Percentiles rank a stretch among this genome's conserved stretches.
Conservation (phyloP, 1,284 basidiomycete species). For the Ustilago sp. region DNA sequence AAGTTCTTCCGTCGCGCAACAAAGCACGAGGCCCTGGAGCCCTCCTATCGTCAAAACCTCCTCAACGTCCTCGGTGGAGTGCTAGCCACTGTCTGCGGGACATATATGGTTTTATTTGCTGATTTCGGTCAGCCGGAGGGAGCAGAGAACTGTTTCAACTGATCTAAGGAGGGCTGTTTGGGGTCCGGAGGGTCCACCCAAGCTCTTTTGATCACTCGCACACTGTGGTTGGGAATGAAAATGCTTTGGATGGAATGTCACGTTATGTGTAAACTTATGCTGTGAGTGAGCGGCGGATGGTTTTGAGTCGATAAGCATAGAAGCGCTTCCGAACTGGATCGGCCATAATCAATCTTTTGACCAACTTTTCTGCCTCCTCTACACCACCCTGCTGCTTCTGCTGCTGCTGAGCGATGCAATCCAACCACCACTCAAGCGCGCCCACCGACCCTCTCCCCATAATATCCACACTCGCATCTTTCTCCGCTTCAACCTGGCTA, state of each 20-base stretch:
- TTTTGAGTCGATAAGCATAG: constrained; percentile 45
- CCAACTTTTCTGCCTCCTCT: constrained; percentile 26
- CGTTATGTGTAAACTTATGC: not conserved
- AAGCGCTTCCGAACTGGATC: constrained; percentile 52
- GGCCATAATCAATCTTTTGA: constrained; percentile 37
- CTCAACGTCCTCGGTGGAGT: constrained; percentile 35
- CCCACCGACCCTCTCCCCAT: constrained; percentile 29
- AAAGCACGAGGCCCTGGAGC: constrained; percentile 27
- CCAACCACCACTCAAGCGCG: constrained; percentile 64
- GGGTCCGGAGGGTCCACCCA: constrained; percentile 30
- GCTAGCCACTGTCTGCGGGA: constrained; percentile 7
- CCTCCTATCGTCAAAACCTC: constrained; percentile 16
- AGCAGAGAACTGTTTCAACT: constrained; percentile 28
- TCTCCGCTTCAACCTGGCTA: constrained; percentile 29
- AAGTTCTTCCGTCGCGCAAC: constrained; percentile 47
- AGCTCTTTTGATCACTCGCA: constrained; percentile 17
- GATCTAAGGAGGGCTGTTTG: constrained; percentile 22
- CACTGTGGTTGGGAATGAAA: not conserved
- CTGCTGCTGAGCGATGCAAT: constrained; percentile 21
- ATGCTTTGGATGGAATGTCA: not conserved
- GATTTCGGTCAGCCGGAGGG: constrained; percentile 29
- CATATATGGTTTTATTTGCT: constrained; percentile 45
- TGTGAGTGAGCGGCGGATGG: not conserved
- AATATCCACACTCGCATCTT: constrained; percentile 41
- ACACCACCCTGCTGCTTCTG: not conserved